phyloP scores from a whole-genome alignment of 352 stramenopile species.

The Globisporangium spiculum region DNA sequence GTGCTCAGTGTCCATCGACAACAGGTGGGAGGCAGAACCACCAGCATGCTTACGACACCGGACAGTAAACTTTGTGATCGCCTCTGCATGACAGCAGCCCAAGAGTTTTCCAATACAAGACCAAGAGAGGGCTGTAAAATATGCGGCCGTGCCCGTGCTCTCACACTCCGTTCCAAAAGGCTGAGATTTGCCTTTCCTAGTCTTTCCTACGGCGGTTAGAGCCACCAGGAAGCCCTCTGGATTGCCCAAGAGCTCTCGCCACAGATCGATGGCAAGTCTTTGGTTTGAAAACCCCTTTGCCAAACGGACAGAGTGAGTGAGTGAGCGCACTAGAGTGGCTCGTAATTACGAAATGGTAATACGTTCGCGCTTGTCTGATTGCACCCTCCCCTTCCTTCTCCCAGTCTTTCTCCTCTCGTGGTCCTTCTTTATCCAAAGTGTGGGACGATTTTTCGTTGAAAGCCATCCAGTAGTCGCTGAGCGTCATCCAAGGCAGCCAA shows the following conservation, averaged over 20 bases:
- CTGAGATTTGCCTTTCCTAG: too few relatives aligned
- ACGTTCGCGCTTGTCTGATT: neutral
- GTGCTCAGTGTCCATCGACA: neutral
- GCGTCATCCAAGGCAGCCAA: conserved; percentile 7
- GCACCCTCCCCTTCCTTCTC: too few relatives aligned
- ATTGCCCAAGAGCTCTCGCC: too few relatives aligned
- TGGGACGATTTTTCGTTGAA: neutral
- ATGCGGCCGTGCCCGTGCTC: too few relatives aligned
- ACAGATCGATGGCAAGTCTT: too few relatives aligned
- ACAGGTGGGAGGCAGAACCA: neutral
- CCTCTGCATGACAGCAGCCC: neutral
- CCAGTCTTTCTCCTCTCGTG: neutral
- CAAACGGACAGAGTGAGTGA: too few relatives aligned
- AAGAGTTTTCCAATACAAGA: too few relatives aligned
- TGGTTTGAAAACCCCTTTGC: too few relatives aligned
- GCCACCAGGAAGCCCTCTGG: too few relatives aligned
- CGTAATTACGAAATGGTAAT: neutral
- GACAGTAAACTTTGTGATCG: neutral
- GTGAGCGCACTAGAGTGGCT: neutral
- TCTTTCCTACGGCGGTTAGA: too few relatives aligned
- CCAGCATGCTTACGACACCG: neutral
- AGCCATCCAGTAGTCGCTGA: neutral
- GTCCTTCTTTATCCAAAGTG: neutral
- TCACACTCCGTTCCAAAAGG: too few relatives aligned
- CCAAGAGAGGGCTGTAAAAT: too few relatives aligned